Evolutionary conservation across 2,329 filamentous ascomycete genomes (phyloP).

Genomic region (Aspergillus neotritici): DNA sequence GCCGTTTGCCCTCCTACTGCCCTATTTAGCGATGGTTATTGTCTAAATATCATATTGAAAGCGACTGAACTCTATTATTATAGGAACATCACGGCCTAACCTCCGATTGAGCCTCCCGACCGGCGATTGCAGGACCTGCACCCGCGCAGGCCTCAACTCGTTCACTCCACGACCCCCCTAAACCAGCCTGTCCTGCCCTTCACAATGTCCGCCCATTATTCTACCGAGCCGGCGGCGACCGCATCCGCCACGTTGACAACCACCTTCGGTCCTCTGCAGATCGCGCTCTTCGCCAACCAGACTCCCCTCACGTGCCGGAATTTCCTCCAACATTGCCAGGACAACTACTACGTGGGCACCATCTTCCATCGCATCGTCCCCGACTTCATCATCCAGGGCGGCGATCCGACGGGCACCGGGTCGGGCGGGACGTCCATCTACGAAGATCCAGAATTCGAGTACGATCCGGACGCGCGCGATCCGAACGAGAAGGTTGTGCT

Average conservation of each 20-base stretch:
- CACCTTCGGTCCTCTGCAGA: conserved; percentile 76
- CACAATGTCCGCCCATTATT: conserved; percentile 82
- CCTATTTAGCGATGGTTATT: too few relatives aligned
- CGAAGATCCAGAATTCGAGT: conserved; percentile 58
- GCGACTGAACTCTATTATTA: too few relatives aligned
- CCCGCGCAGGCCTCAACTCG: background rate
- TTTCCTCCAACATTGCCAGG: conserved; percentile 89
- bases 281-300: conserved; percentile 94
- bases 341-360: conserved; percentile 91
- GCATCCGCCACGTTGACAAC: conserved; percentile 89
- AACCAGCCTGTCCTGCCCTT: background rate
- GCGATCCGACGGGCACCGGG: conserved; percentile 88
- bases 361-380: conserved; percentile 91
- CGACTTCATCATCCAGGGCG: conserved; percentile 88
- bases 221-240: conserved; percentile 89
- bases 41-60: too few relatives aligned
- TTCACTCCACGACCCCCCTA: background rate
- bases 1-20: too few relatives aligned
- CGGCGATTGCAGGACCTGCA: background rate
- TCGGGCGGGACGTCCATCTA: conserved; percentile 89
- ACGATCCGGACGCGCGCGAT: conserved; percentile 49
- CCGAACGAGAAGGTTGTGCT: conserved; percentile 57
- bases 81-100: too few relatives aligned
- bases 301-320: conserved; percentile 86
- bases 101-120: too few relatives aligned